These are phyloP conservation scores for Lentinula boryana DNA, from an alignment of 768 basidiomycete genomes.

Conservation along the genomic window DNA sequence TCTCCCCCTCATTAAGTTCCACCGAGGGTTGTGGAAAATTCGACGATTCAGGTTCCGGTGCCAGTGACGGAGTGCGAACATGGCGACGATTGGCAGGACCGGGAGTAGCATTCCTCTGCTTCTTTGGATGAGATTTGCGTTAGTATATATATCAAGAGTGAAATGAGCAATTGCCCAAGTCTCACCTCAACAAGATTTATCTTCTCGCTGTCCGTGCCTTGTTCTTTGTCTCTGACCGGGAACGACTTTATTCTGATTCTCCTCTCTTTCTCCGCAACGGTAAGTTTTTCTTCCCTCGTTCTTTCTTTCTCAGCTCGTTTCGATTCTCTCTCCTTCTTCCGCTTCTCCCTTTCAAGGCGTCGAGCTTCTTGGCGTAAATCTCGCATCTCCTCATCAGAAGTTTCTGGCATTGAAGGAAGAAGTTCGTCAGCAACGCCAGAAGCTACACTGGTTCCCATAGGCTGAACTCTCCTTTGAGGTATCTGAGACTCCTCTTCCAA, in stretches of 20 bases:
- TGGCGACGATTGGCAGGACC: neutral
- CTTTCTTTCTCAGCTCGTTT: neutral
- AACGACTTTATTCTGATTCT: neutral
- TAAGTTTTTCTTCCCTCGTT: neutral
- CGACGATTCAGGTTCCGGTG: neutral
- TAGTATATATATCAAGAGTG: neutral
- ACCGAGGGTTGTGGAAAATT: neutral
- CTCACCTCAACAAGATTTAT: neutral
- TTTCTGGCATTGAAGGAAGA: neutral
- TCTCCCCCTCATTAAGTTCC: neutral
- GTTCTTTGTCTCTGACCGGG: neutral
- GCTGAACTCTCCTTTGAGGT: neutral
- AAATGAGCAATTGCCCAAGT: neutral
- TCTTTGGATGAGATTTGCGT: neutral
- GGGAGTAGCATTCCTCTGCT: neutral
- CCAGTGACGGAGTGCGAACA: neutral
- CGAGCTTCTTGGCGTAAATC: neutral
- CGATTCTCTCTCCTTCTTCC: neutral
- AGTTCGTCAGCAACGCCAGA: neutral
- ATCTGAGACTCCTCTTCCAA: neutral
- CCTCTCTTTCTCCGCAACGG: neutral
- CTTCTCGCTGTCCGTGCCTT: neutral
- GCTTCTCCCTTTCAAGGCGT: neutral
- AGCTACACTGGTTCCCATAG: neutral
- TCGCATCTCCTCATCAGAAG: constrained; percentile 1